Evolutionary conservation across 2,329 filamentous ascomycete genomes (phyloP), one percentile per base, ranked within the genome.

Genomic region (Colletotrichum somersetense): DNA sequence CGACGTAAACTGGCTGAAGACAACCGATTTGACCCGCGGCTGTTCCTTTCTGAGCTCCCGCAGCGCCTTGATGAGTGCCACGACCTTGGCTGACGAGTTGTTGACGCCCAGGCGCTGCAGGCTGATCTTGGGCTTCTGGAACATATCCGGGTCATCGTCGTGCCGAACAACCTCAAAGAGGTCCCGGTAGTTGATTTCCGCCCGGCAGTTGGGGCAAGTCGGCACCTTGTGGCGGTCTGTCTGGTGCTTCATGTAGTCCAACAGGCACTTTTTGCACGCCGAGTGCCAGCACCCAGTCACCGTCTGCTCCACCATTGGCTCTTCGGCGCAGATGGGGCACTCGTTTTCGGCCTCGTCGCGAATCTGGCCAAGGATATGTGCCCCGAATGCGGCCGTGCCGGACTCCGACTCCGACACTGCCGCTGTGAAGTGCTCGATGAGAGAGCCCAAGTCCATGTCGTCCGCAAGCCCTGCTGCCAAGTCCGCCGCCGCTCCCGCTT

Each of bases 271-370:
- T 82, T 96, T 97, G 84, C 96, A 99, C 0, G 96, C 95, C 44
- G 94, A 97, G 81, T 99, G 96, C 95, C 96, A 99, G 82, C 96
- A 99, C 0, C 94, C 94, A 0, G 96, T 98, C 1, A 99, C 96
- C 0, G 93, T 92, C 78, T 97, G 96, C 66, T 98, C 93, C 52
- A 94, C 89, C 95, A 98, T 98, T 4, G 95, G 95, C 80, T 98
- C 96, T 80, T 98, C 96, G 5, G 93, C 91, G 82, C 96, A 99
- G 64, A 99, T 93, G 0, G 96, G 96, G 77, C 96, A 99, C 83
- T 99, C 96, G 73, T 92, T 92, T 71, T 92, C 90, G 0, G 93
- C 91, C 78, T 98, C 96, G 66, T 93, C 93, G 75, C 97, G 93
- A 59, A 99, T 99, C 80, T 98, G 94, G 73, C 92, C 90, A 18